These are phyloP conservation scores for Castanea sativa DNA, from an alignment of 306 rosid species.

Conservation along the genomic window DNA sequence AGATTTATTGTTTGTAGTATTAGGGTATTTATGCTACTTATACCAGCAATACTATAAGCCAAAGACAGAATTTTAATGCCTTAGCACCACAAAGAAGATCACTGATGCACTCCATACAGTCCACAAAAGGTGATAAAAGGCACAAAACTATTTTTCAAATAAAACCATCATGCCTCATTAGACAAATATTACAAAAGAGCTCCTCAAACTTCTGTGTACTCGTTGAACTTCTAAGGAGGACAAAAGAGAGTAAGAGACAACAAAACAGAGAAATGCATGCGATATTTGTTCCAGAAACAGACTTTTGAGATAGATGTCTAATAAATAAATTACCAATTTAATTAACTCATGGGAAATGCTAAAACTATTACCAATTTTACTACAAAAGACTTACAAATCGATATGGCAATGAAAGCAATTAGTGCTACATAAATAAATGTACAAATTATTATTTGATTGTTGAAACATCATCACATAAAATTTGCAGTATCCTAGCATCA, in stretches of 20 bases:
- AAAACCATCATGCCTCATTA: background rate
- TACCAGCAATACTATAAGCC: background rate
- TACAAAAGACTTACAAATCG: too few species aligned
- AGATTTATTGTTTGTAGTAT: too few species aligned
- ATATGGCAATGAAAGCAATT: too few species aligned
- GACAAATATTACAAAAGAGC: background rate
- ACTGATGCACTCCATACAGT: background rate
- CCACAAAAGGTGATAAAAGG: background rate
- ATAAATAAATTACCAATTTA: background rate
- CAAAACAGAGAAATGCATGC: background rate
- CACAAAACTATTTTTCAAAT: background rate
- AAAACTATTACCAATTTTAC: too few species aligned
- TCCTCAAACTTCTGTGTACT: background rate
- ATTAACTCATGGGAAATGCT: background rate
- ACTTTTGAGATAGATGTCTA: background rate
- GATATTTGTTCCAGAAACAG: background rate
- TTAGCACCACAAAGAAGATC: background rate
- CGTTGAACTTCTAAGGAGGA: background rate
- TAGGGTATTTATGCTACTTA: background rate
- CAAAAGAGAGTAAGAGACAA: background rate
- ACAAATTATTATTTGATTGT: too few species aligned
- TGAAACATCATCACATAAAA: too few species aligned
- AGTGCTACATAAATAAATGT: too few species aligned
- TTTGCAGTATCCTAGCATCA: too few species aligned
- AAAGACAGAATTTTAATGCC: background rate